Conservation (phyloP, 345 rosid genomes). For the Linum tenue region DNA sequence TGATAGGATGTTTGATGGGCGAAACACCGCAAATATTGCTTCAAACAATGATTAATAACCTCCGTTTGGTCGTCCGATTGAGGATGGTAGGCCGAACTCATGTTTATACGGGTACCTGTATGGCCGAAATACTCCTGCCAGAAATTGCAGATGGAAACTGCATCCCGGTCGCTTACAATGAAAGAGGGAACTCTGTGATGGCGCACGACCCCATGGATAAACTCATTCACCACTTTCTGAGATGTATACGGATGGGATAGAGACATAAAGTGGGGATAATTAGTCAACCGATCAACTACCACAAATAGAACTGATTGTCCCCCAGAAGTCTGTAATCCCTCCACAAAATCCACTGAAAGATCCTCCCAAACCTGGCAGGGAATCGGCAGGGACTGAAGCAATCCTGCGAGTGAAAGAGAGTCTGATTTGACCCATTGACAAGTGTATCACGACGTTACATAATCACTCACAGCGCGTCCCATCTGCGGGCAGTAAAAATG, state of each 20-base stretch:
- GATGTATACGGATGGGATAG: no score
- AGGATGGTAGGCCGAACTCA: slow-evolving; percentile 8
- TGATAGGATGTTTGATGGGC: neutral
- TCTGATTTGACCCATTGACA: neutral
- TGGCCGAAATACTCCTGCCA: no score
- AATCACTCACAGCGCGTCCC: neutral
- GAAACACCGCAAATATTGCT: neutral
- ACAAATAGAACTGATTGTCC: neutral
- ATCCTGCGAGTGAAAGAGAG: neutral
- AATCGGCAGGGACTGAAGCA: neutral
- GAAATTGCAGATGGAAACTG: no score
- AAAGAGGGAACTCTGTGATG: neutral
- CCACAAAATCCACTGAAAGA: neutral
- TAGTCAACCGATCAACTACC: no score
- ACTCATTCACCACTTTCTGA: neutral
- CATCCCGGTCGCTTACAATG: neutral
- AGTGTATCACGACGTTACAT: neutral
- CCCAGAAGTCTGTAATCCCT: neutral
- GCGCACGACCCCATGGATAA: neutral
- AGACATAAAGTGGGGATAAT: no score
- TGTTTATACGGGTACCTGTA: no score
- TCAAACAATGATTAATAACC: neutral
- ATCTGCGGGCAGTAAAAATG: neutral
- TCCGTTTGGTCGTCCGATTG: no score
- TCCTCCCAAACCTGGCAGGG: neutral